Evolutionary conservation across 345 rosid genomes (phyloP).

Genomic region (Melastoma malabathricum): DNA sequence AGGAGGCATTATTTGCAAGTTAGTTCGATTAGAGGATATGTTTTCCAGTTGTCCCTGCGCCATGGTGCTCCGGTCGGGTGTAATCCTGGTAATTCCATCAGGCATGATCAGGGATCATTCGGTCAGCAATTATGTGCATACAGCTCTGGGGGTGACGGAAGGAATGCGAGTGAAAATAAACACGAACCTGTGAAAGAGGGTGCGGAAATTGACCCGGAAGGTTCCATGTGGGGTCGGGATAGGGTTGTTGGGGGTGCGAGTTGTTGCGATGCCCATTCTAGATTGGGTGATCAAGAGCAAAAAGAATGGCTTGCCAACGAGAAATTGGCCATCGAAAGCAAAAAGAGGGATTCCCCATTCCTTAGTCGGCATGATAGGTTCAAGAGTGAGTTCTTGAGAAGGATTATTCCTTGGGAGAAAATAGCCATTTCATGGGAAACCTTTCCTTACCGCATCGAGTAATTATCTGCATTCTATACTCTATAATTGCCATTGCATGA

Average conservation of each 20-base stretch:
- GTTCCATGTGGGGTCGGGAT: slow-evolving; percentile 18
- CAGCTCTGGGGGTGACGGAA: slow-evolving; percentile 82
- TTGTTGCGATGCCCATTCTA: slow-evolving; percentile 48
- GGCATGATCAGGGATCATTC: slow-evolving; percentile 11
- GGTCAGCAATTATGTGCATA: slow-evolving; percentile 38
- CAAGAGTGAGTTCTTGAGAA: slow-evolving; percentile 60
- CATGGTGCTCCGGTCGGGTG: slow-evolving; percentile 11
- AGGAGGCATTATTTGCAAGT: slow-evolving; percentile 13
- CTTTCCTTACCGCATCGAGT: slow-evolving; percentile 88
- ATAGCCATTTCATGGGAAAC: slow-evolving; percentile 82
- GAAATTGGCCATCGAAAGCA: slow-evolving; percentile 55
- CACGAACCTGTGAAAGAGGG: slow-evolving; percentile 35
- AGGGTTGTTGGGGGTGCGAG: slow-evolving; percentile 18
- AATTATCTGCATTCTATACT: slow-evolving; percentile 17
- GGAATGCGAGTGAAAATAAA: slow-evolving; percentile 63
- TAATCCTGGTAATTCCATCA: slow-evolving; percentile 4
- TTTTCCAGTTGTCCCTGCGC: slow-evolving; percentile 17
- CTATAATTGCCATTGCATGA: slow-evolving; percentile 7
- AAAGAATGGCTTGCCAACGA: slow-evolving; percentile 85
- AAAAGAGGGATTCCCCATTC: slow-evolving; percentile 71
- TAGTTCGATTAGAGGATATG: slow-evolving; percentile 23
- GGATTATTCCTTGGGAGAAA: slow-evolving; percentile 86
- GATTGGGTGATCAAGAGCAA: slow-evolving; percentile 78
- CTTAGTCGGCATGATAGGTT: slow-evolving; percentile 62
- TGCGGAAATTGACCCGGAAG: slow-evolving; percentile 31